Percentiles rank a stretch among this genome's conserved stretches.
Evolutionary conservation across 2,329 filamentous ascomycete species (phyloP).

Genomic region (Penicillium janthinellum): DNA sequence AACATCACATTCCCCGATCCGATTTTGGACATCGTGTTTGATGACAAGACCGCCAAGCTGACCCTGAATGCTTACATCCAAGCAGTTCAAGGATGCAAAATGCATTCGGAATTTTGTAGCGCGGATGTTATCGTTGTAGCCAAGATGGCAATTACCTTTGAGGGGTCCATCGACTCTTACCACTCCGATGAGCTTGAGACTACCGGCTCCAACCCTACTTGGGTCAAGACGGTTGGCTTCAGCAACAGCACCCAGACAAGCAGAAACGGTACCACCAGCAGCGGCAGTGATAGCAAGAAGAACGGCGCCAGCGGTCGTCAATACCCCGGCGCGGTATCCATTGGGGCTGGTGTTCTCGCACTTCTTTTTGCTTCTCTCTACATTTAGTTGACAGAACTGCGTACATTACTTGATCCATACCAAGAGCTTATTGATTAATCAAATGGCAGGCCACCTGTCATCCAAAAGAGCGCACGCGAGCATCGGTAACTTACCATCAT

Average conservation of each 20-base stretch:
- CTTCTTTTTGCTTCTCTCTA: neutral
- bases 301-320: neutral
- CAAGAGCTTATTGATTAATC: neutral
- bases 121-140: neutral
- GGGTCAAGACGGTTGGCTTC: slow-evolving; percentile 3
- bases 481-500: too few species aligned
- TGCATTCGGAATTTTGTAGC: neutral
- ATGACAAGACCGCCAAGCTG: neutral
- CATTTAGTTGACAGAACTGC: neutral
- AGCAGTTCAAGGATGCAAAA: neutral
- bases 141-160: neutral
- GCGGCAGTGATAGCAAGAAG: neutral
- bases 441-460: neutral
- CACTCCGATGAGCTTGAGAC: slow-evolving; percentile 5
- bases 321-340: neutral
- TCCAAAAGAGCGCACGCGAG: neutral
- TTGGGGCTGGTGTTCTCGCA: neutral
- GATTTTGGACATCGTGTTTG: neutral
- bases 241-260: neutral
- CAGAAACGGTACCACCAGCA: neutral
- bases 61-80: neutral
- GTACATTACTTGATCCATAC: neutral
- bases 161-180: neutral
- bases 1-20: slow-evolving; percentile 1
- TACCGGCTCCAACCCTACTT: neutral